phyloP scores from a whole-genome alignment of 1,284 basidiomycete species.

The Heliocybe sulcata region DNA sequence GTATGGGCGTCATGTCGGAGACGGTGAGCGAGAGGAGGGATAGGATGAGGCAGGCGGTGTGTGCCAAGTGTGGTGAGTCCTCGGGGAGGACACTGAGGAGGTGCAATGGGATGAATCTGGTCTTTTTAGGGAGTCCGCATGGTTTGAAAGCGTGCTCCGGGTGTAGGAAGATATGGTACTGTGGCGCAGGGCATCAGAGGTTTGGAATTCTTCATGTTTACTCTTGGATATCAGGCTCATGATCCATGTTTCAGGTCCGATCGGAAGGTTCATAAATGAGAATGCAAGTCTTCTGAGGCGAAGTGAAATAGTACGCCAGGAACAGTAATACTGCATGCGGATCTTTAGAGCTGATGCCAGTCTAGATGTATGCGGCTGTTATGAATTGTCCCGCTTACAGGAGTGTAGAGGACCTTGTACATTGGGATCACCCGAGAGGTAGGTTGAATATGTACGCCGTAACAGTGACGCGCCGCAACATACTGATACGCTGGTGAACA shows the following conservation, averaged over 20 bases:
- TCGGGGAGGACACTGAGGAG: slow-evolving; percentile 5
- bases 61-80: slow-evolving; percentile 20
- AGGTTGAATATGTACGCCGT: too few species aligned
- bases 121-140: not conserved
- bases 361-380: too few species aligned
- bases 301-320: too few species aligned
- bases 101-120: not conserved
- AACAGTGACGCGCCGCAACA: too few species aligned
- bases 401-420: too few species aligned
- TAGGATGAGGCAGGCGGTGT: slow-evolving; percentile 15
- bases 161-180: slow-evolving; percentile 15
- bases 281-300: too few species aligned
- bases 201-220: not conserved
- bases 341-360: too few species aligned
- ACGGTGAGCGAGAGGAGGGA: slow-evolving; percentile 13
- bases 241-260: not conserved
- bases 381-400: too few species aligned
- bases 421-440: too few species aligned
- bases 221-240: not conserved
- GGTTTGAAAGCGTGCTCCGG: slow-evolving; percentile 18
- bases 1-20: slow-evolving; percentile 17
- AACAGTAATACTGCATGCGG: too few species aligned
- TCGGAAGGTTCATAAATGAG: not conserved
- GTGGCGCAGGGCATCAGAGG: not conserved
- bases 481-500: too few species aligned